Evolutionary conservation across 2,329 filamentous ascomycete species (phyloP).

Genomic region (Fusarium mundagurra): DNA sequence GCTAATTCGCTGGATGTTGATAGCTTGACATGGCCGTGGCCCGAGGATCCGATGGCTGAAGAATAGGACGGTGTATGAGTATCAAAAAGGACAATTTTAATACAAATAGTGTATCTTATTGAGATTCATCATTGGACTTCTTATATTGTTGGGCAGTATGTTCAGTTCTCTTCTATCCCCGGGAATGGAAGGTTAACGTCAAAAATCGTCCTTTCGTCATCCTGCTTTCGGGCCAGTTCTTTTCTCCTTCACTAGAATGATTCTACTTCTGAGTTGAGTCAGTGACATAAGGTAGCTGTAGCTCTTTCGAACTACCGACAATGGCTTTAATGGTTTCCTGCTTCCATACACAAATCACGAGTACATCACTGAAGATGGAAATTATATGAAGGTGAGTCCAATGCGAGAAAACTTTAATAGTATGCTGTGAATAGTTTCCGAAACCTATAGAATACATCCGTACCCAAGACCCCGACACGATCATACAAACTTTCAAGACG

Average conservation of each 20-base stretch:
- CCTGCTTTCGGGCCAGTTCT: neutral
- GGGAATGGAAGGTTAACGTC: no score
- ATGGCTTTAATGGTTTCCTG: neutral
- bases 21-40: conserved; percentile 35
- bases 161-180: neutral
- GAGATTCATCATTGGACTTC: no score
- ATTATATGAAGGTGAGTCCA: neutral
- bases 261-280: neutral
- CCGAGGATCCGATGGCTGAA: neutral
- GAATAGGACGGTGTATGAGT: neutral
- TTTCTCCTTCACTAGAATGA: neutral
- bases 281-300: no score
- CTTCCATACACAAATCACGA: neutral
- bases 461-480: neutral
- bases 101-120: neutral
- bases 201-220: neutral
- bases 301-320: neutral
- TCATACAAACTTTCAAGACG: neutral
- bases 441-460: neutral
- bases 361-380: no score
- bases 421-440: neutral
- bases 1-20: conserved; percentile 36
- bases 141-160: no score
- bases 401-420: neutral
- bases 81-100: neutral